phyloP scores from a whole-genome alignment of 2,329 filamentous ascomycete genomes.

The Fusarium sp. region DNA sequence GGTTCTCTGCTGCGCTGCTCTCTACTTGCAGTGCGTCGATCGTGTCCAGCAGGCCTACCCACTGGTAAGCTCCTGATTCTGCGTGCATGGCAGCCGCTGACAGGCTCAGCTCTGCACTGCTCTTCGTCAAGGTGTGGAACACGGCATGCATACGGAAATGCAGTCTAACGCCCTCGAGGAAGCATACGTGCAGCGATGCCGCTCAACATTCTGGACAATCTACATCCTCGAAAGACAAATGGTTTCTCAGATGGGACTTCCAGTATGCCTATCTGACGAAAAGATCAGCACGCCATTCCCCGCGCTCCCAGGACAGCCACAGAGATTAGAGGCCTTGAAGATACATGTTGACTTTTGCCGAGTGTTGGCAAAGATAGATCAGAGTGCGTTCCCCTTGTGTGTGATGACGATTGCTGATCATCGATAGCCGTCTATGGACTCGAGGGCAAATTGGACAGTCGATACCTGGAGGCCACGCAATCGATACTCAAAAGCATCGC shows the following conservation, averaged over 20 bases:
- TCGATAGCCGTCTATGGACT: slow-evolving; percentile 34
- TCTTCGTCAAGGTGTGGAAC: slow-evolving; percentile 17
- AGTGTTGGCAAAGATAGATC: slow-evolving; percentile 32
- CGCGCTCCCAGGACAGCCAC: slow-evolving; percentile 7
- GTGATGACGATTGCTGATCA: neutral
- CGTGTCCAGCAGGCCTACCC: slow-evolving; percentile 21
- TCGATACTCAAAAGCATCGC: slow-evolving; percentile 36
- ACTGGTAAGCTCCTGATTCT: neutral
- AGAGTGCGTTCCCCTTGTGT: slow-evolving; percentile 14
- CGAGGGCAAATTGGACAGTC: slow-evolving; percentile 38
- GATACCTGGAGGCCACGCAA: slow-evolving; percentile 32
- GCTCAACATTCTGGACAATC: slow-evolving; percentile 30
- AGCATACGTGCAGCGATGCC: slow-evolving; percentile 26
- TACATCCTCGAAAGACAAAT: slow-evolving; percentile 34
- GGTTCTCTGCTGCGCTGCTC: slow-evolving; percentile 27
- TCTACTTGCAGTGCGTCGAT: slow-evolving; percentile 30
- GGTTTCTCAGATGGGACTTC: slow-evolving; percentile 32
- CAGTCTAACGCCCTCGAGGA: slow-evolving; percentile 16
- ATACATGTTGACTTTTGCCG: slow-evolving; percentile 31
- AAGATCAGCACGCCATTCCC: slow-evolving; percentile 30
- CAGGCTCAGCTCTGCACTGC: slow-evolving; percentile 22
- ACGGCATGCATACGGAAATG: slow-evolving; percentile 38
- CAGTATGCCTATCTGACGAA: slow-evolving; percentile 30
- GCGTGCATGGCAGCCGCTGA: accelerated
- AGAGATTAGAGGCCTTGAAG: slow-evolving; percentile 19